phyloP scores from a whole-genome alignment of 768 basidiomycete genomes.

The Tulasnella calospora region DNA sequence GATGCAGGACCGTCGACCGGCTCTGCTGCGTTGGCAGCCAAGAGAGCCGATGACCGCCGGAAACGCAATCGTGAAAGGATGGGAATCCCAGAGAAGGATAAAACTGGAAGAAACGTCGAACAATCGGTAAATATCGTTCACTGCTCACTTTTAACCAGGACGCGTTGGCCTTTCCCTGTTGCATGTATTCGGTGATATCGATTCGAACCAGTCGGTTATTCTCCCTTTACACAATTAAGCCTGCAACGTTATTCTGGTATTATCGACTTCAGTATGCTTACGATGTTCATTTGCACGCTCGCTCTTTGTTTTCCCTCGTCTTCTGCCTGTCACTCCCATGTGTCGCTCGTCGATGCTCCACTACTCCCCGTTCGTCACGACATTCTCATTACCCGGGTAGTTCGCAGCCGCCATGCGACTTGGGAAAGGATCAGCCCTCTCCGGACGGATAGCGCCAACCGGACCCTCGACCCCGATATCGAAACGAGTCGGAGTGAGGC shows the following conservation, averaged over 20 bases:
- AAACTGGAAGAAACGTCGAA: background rate
- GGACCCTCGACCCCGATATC: conserved; percentile 51
- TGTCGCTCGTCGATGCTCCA: background rate
- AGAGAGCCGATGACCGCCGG: background rate
- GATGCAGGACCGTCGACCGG: background rate
- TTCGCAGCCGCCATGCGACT: background rate
- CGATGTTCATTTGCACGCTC: conserved; percentile 3
- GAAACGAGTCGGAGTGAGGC: conserved; percentile 48
- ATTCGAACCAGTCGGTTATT: background rate
- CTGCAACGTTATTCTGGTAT: background rate
- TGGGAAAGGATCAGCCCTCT: conserved; percentile 30
- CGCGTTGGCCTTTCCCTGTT: background rate
- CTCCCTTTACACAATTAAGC: background rate
- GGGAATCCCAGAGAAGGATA: background rate
- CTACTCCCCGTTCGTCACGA: background rate
- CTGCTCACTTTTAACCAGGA: background rate
- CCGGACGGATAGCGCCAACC: conserved; percentile 33
- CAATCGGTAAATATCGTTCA: conserved; percentile 12
- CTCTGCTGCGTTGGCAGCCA: background rate
- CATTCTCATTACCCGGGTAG: background rate
- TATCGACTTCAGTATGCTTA: conserved; percentile 9
- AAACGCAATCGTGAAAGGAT: background rate
- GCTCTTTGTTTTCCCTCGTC: background rate
- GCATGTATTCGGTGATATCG: background rate
- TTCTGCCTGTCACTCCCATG: background rate